Base-by-base conservation (phyloP, 805 yeast genomes). In the Wickerhamiella dianesei region DNA sequence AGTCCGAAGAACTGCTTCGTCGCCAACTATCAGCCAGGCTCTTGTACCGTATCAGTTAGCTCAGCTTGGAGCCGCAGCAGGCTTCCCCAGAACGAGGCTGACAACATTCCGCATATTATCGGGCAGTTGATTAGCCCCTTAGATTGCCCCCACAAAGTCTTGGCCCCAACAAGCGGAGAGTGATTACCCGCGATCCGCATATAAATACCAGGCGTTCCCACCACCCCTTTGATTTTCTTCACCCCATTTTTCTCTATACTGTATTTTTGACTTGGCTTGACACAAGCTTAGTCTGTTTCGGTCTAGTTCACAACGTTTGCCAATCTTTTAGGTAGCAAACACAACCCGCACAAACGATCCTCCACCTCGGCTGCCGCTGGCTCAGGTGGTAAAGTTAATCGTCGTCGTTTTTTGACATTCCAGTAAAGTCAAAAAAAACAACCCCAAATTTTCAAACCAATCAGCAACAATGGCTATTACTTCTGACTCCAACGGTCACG, bases 301-400 rank as follows among this genome's bases (percentile, higher is more conserved):
- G n/a, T 35, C 35, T 22, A 37, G 22, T 37, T 37, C 21, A 62
- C 55, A 52, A 66, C 69, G 69, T 67, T 67, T 56, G 60, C 72
- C 22, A 67, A 65, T 58, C 61, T 63, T 35, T 58, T 67, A 46
- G 64, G 63, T 32, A 64, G 69, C 47, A 64, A 65, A 16, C 72
- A 67, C 64, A 68, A 67, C 68, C 71, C 71, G 47, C 63, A 59
- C 56, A 63, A 64, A 35, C 41, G 43, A 47, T 49, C 57, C 60
- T 61, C 32, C 32, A 25, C 72, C 58, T 62, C 66, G 51, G 62
- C 71, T 49, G 64, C 69, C 56, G 60, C 66, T 58, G 66, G 71
- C 49, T 58, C 61, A 55, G 70, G 71, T 37, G 69, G 61, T 46
- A 45, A 18, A 35, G 20, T 41, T 36, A 48, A 37, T 19, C 41